phyloP scores from a whole-genome alignment of 495 filamentous ascomycete genomes.

The Hyaloscypha finlandica region DNA sequence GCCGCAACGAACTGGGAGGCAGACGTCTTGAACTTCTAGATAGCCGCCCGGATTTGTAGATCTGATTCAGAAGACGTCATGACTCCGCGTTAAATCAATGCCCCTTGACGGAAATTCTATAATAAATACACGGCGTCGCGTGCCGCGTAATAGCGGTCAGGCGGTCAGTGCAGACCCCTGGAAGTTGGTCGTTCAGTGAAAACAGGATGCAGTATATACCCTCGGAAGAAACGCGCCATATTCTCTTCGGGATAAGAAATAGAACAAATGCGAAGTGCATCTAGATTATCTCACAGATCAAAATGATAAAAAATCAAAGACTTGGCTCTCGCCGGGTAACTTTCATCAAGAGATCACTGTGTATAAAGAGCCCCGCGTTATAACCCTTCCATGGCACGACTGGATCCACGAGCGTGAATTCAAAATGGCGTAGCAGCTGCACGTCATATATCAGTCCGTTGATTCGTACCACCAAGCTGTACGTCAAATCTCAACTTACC shows the following conservation, averaged over 20 bases:
- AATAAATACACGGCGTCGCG: no score
- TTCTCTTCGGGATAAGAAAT: no score
- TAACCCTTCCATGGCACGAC: background rate
- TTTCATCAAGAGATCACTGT: background rate
- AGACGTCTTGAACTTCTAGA: slow-evolving; percentile 51
- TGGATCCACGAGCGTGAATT: background rate
- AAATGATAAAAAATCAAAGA: background rate
- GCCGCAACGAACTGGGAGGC: slow-evolving; percentile 33
- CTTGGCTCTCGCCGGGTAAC: background rate
- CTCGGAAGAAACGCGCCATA: no score
- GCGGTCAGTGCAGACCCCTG: no score
- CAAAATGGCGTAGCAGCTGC: background rate
- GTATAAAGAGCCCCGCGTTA: background rate
- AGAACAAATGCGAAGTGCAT: no score
- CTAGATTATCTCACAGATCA: no score
- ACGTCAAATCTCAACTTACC: background rate
- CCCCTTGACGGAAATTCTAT: no score
- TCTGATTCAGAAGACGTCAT: background rate
- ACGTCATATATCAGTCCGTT: background rate
- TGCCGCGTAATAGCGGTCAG: no score
- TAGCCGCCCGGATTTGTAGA: slow-evolving; percentile 43
- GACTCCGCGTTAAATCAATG: no score
- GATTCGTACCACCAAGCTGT: background rate
- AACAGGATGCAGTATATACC: no score
- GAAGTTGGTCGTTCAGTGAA: no score